A percentile compares a stretch with the other conserved stretches of the same genome.
phyloP scores from a whole-genome alignment of 805 yeast species.

The Metschnikowia henanensis region DNA sequence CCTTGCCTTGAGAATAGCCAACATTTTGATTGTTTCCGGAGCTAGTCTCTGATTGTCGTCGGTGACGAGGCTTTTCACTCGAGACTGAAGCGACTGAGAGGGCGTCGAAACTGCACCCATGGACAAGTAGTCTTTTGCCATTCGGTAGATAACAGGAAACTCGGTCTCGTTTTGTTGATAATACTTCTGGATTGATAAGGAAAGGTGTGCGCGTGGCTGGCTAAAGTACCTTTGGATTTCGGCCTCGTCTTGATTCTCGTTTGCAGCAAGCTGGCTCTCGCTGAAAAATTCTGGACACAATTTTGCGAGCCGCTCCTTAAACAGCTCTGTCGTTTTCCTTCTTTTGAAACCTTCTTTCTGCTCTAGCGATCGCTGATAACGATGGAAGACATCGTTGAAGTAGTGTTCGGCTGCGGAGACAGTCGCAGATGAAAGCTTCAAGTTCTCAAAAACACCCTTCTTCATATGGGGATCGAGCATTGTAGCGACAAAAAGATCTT shows the following conservation, averaged over 20 bases:
- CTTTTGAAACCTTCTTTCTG: background rate
- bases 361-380: slow-evolving; percentile 1
- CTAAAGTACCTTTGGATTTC: background rate
- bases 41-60: no score
- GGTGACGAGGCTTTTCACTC: no score
- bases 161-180: no score
- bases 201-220: background rate
- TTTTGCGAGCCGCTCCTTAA: background rate
- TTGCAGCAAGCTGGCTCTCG: background rate
- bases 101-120: no score
- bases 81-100: no score
- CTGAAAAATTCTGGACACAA: background rate
- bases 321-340: background rate
- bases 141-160: no score
- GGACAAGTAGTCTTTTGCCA: no score
- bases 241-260: background rate
- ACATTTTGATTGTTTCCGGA: no score
- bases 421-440: background rate
- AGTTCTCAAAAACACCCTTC: background rate
- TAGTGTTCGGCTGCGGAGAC: background rate
- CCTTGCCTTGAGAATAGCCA: no score
- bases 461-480: slow-evolving; percentile 6
- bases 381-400: background rate
- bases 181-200: no score
- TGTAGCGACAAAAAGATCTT: slow-evolving; percentile 4